A percentile compares a stretch with the other conserved stretches of the same genome.
phyloP scores from a whole-genome alignment of 192 early-diverging fungal species.

The Haplosporangium gracile region DNA sequence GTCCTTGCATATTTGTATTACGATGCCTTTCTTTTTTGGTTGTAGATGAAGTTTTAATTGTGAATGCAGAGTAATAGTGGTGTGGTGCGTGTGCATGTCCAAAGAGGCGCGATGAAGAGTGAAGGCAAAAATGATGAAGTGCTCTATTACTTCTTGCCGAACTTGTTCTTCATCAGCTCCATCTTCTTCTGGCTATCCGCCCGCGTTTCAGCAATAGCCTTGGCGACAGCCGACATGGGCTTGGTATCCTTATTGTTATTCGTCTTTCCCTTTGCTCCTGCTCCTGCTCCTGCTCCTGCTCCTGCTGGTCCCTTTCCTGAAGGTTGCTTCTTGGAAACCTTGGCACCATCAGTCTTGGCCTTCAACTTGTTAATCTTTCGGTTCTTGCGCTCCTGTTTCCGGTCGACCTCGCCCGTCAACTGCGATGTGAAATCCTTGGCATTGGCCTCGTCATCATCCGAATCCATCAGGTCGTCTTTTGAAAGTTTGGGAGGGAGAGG shows the following conservation, averaged over 20 bases:
- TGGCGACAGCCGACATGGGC: slow-evolving; percentile 38
- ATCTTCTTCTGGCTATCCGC: slow-evolving; percentile 37
- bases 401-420: slow-evolving; percentile 53
- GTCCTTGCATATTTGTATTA: background rate
- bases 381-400: slow-evolving; percentile 59
- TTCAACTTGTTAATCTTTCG: slow-evolving; percentile 56
- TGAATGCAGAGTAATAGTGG: background rate
- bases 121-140: background rate
- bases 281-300: background rate
- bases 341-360: slow-evolving; percentile 49
- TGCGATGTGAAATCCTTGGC: slow-evolving; percentile 43
- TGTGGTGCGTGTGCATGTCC: background rate
- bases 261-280: background rate
- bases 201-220: slow-evolving; percentile 45
- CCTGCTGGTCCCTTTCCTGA: background rate
- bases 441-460: slow-evolving; percentile 28
- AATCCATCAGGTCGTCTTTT: slow-evolving; percentile 18
- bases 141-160: slow-evolving; percentile 39
- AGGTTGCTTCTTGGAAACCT: slow-evolving; percentile 29
- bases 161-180: slow-evolving; percentile 39
- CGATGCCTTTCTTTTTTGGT: background rate
- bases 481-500: slow-evolving; percentile 16
- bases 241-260: slow-evolving; percentile 22
- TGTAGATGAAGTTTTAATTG: background rate
- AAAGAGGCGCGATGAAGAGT: background rate